Conservation (phyloP, 2,329 filamentous ascomycete species). For the Diaporthe ilicicola region DNA sequence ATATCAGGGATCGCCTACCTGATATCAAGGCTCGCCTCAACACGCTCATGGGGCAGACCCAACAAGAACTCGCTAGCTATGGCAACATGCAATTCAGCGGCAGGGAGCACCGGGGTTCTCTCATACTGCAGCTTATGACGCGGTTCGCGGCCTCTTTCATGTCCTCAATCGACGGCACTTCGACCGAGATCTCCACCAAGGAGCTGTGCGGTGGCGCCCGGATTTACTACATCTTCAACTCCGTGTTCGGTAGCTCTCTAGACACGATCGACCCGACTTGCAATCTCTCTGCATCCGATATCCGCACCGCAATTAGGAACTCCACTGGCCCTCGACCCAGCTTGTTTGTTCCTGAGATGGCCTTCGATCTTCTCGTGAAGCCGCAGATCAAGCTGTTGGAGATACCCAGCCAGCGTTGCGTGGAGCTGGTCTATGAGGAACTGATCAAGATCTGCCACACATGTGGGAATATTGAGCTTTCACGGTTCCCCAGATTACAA, state of each 20-base stretch:
- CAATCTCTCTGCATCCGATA: constrained; percentile 93
- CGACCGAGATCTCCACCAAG: constrained; percentile 97
- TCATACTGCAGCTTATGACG: constrained; percentile 97
- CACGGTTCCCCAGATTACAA: constrained; percentile 90
- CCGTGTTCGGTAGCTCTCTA: constrained; percentile 94
- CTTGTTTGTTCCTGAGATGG: constrained; percentile 96
- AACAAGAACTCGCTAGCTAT: constrained; percentile 97
- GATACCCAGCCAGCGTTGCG: constrained; percentile 92
- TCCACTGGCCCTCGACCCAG: constrained; percentile 95
- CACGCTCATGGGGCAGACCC: constrained; percentile 99
- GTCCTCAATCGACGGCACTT: constrained; percentile 97
- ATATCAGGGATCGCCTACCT: constrained; percentile 93
- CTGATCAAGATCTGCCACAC: constrained; percentile 99
- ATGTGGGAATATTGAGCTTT: constrained; percentile 93
- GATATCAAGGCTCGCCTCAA: constrained; percentile 98
- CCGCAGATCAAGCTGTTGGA: constrained; percentile 98
- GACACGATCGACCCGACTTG: constrained; percentile 96
- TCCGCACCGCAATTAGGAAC: constrained; percentile 96
- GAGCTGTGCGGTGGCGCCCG: constrained; percentile 93
- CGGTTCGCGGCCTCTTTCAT: constrained; percentile 98
- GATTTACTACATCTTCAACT: constrained; percentile 99
- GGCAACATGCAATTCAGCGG: constrained; percentile 98
- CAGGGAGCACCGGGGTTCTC: constrained; percentile 92
- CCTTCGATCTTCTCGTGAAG: constrained; percentile 96
- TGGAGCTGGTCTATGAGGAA: constrained; percentile 98